phyloP scores from a whole-genome alignment of 2,329 filamentous ascomycete genomes.

The Neopestalotiopsis sp. region DNA sequence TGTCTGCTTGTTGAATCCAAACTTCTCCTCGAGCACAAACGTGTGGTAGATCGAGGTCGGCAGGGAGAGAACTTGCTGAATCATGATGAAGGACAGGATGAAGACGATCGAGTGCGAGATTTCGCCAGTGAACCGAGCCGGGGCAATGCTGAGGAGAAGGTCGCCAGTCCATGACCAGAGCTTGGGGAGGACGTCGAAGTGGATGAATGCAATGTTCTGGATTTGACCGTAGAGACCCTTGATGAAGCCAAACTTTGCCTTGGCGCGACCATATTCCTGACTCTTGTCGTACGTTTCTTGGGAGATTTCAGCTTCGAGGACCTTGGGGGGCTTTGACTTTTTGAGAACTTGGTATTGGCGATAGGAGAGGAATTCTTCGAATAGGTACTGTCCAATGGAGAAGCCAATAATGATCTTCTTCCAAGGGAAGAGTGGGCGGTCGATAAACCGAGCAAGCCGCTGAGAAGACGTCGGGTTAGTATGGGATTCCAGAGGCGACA shows the following conservation, averaged over 20 bases:
- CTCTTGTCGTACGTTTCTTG: conserved; percentile 93
- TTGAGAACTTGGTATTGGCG: conserved; percentile 90
- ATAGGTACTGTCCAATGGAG: conserved; percentile 85
- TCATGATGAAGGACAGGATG: conserved; percentile 82
- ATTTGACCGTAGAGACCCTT: conserved; percentile 83
- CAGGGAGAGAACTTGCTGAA: conserved; percentile 79
- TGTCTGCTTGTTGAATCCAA: conserved; percentile 99
- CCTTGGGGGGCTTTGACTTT: conserved; percentile 79
- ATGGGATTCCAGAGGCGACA: neutral
- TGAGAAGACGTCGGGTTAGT: conserved; percentile 34
- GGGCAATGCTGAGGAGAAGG: conserved; percentile 75
- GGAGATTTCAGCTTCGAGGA: conserved; percentile 85
- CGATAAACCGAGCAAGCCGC: conserved; percentile 83
- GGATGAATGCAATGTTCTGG: conserved; percentile 88
- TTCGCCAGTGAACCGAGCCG: conserved; percentile 82
- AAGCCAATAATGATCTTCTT: conserved; percentile 96
- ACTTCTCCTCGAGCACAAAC: conserved; percentile 95
- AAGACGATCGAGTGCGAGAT: conserved; percentile 94
- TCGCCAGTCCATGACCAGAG: conserved; percentile 84
- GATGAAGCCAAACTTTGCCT: conserved; percentile 86
- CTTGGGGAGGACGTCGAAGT: conserved; percentile 88
- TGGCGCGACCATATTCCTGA: conserved; percentile 94
- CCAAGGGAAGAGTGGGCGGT: conserved; percentile 94
- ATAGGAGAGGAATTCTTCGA: conserved; percentile 87
- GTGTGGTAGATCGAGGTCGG: conserved; percentile 90